Evolutionary conservation across 495 filamentous ascomycete genomes (phyloP).

Genomic region (Lineolata rhizophorae): DNA sequence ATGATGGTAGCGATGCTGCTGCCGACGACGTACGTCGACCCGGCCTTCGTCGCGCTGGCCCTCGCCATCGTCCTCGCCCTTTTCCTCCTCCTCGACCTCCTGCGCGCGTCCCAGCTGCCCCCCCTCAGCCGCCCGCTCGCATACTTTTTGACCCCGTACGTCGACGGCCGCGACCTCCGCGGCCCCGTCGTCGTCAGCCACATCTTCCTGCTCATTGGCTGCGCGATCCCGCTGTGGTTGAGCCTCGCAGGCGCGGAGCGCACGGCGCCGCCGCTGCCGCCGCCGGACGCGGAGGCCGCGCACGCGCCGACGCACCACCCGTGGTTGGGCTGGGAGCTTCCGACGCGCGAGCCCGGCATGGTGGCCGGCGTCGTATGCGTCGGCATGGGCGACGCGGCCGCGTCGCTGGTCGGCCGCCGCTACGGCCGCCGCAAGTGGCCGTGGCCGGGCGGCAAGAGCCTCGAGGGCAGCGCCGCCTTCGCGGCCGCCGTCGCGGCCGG

Average conservation of each 20-base stretch:
- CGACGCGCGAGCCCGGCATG: constrained; percentile 56
- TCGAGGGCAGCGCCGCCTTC: constrained; percentile 82
- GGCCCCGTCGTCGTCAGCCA: constrained; percentile 89
- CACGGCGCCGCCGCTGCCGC: constrained; percentile 2
- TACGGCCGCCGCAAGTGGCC: constrained; percentile 80
- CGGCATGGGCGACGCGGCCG: constrained; percentile 85
- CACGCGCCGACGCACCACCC: no score
- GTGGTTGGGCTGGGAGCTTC: constrained; percentile 54
- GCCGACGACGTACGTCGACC: constrained; percentile 67
- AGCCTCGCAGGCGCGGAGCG: constrained; percentile 44
- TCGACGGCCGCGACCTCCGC: constrained; percentile 79
- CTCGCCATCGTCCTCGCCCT: constrained; percentile 50
- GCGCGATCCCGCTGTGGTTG: constrained; percentile 85
- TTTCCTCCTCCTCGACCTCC: constrained; percentile 73
- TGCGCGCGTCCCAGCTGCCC: constrained; percentile 77
- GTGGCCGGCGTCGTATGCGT: constrained; percentile 82
- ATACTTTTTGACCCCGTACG: constrained; percentile 72
- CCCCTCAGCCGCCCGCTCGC: constrained; percentile 68
- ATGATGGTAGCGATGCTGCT: constrained; percentile 95
- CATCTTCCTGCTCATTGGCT: constrained; percentile 92
- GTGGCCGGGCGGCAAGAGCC: constrained; percentile 88
- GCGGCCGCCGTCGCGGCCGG: constrained; percentile 55
- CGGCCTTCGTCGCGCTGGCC: constrained; percentile 57
- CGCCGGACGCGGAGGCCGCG: constrained; percentile 24
- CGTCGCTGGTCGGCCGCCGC: constrained; percentile 75